Conservation (phyloP, 352 stramenopile genomes). For the Globisporangium viniferum region DNA sequence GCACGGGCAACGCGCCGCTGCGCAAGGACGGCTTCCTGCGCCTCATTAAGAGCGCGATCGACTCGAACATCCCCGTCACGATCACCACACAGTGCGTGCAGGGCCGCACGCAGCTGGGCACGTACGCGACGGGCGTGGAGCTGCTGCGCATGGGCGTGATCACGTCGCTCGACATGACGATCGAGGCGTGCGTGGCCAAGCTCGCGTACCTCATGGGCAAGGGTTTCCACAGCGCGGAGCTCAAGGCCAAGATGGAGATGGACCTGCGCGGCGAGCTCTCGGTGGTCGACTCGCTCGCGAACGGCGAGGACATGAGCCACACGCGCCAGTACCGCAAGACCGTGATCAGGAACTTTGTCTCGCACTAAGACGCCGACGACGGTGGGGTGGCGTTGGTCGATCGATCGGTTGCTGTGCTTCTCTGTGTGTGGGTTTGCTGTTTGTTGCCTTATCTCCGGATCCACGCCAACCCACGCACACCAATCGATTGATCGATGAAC, state of each 20-base stretch:
- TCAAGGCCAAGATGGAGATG: conserved; percentile 84
- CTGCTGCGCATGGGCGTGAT: conserved; percentile 93
- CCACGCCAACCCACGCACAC: neutral
- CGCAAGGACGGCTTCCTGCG: conserved; percentile 87
- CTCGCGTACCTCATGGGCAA: conserved; percentile 94
- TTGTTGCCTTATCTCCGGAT: too few relatives aligned
- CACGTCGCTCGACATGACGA: conserved; percentile 94
- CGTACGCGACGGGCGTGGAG: conserved; percentile 91
- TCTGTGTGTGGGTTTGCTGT: neutral
- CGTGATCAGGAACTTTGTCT: conserved; percentile 72
- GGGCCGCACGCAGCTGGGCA: conserved; percentile 90
- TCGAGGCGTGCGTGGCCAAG: conserved; percentile 93
- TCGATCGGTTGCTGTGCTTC: neutral
- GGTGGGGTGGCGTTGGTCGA: neutral
- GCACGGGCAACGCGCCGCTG: conserved; percentile 93
- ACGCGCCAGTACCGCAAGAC: conserved; percentile 69
- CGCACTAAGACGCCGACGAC: conserved; percentile 32
- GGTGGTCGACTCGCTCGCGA: conserved; percentile 60
- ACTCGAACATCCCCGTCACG: conserved; percentile 87
- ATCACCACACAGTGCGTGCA: conserved; percentile 94
- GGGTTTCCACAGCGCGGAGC: conserved; percentile 50
- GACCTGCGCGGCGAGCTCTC: conserved; percentile 81
- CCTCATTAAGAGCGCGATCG: conserved; percentile 76
- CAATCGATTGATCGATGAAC: neutral
- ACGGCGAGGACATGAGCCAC: conserved; percentile 60